These are phyloP conservation scores for Moesziomyces sp. DNA, from an alignment of 1,284 basidiomycete species.

Conservation along the genomic window DNA sequence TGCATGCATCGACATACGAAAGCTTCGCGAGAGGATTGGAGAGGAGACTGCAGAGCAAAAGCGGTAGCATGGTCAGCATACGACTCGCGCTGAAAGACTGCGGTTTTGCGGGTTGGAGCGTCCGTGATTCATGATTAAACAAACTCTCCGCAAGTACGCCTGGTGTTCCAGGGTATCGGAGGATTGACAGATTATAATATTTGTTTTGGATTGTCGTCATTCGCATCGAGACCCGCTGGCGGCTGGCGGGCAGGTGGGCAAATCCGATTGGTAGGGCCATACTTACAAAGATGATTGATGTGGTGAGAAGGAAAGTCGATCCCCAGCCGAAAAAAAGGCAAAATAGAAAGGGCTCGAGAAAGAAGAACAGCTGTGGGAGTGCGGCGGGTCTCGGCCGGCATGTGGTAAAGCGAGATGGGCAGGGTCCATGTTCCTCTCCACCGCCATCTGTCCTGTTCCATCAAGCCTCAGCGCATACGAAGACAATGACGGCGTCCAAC, in stretches of 20 bases:
- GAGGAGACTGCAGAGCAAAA: too few species aligned
- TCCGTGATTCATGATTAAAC: constrained; percentile 6
- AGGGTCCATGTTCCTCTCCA: background rate
- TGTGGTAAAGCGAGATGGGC: background rate
- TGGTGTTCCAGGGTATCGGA: constrained; percentile 13
- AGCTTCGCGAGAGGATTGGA: too few species aligned
- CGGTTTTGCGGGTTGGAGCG: background rate
- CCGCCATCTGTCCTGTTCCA: background rate
- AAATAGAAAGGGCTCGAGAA: background rate
- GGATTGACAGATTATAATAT: constrained; percentile 51
- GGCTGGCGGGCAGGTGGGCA: too few species aligned
- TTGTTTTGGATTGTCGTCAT: constrained; percentile 34
- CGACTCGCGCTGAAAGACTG: too few species aligned
- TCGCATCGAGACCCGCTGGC: constrained; percentile 5
- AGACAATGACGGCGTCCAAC: background rate
- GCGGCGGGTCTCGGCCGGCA: background rate
- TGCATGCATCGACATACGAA: too few species aligned
- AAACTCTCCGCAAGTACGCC: constrained; percentile 10
- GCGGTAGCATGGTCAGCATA: too few species aligned
- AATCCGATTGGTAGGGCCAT: background rate
- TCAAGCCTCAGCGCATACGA: too few species aligned
- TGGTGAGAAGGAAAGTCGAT: background rate
- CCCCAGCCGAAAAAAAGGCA: background rate
- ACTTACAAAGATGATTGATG: background rate
- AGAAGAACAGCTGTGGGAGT: background rate